These are phyloP conservation scores for Penicillium waksmanii DNA, from an alignment of 495 filamentous ascomycete species.

Conservation along the genomic window DNA sequence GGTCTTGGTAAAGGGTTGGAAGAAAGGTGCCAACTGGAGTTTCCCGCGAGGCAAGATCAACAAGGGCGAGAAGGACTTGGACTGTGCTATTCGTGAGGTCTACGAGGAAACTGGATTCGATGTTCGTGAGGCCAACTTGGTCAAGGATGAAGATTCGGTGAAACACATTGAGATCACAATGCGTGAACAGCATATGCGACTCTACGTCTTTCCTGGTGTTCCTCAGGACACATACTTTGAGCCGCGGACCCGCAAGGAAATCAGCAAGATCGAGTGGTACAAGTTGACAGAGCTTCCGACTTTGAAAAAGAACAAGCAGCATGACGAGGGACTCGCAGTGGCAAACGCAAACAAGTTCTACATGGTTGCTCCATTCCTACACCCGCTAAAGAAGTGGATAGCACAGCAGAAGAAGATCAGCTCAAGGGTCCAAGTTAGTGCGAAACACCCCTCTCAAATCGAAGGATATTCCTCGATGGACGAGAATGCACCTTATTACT, in stretches of 20 bases:
- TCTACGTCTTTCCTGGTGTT: conserved; percentile 88
- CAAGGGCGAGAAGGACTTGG: conserved; percentile 88
- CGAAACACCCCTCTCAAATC: conserved; percentile 21
- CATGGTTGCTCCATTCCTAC: conserved; percentile 94
- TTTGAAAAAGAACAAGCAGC: conserved; percentile 66
- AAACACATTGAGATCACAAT: conserved; percentile 86
- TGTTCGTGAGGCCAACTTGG: conserved; percentile 69
- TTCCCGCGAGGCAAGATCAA: conserved; percentile 98
- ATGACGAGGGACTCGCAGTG: conserved; percentile 55
- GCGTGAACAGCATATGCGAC: conserved; percentile 86
- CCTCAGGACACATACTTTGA: conserved; percentile 85
- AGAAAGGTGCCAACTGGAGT: conserved; percentile 94
- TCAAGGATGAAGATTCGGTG: conserved; percentile 65
- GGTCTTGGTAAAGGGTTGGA: conserved; percentile 95
- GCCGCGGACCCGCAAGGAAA: conserved; percentile 92
- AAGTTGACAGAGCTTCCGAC: conserved; percentile 84
- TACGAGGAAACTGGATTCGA: conserved; percentile 96
- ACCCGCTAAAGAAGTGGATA: conserved; percentile 88
- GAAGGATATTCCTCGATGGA: conserved; percentile 47
- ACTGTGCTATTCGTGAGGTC: conserved; percentile 90
- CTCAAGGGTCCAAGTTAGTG: conserved; percentile 33
- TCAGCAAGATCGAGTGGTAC: conserved; percentile 95
- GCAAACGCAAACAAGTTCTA: conserved; percentile 86
- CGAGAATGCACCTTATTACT: conserved; percentile 25
- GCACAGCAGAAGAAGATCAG: conserved; percentile 75